Conservation (phyloP, 73 alveolate species). For the Symbiodinium pilosum region DNA sequence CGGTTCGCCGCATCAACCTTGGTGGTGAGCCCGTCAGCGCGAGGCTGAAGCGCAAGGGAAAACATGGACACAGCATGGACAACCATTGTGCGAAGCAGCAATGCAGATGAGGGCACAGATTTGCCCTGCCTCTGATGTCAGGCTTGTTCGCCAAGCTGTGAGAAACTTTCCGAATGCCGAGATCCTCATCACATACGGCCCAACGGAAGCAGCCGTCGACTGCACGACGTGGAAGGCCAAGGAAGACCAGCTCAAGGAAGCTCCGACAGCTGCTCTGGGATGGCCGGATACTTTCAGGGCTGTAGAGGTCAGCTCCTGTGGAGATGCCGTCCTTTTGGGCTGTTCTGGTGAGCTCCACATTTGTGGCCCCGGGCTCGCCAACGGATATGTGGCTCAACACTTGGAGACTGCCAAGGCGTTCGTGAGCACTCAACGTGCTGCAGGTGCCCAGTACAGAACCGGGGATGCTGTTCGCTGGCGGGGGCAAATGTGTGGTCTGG, state of each 20-base stretch:
- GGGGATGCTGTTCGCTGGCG: constrained; percentile 80
- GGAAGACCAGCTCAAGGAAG: no score
- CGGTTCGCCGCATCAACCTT: constrained; percentile 77
- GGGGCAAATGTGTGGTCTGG: constrained; percentile 24
- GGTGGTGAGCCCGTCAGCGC: constrained; percentile 80
- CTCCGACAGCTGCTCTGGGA: not conserved
- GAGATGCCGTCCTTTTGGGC: constrained; percentile 12
- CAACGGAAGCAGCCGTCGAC: constrained; percentile 90
- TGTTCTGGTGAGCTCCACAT: constrained; percentile 21
- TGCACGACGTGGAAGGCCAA: constrained; percentile 31
- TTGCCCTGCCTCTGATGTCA: not conserved
- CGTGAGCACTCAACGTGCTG: constrained; percentile 13
- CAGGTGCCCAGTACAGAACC: constrained; percentile 30
- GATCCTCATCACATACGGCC: constrained; percentile 58
- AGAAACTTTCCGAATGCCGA: not conserved
- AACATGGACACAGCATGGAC: not conserved
- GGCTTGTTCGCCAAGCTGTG: not conserved
- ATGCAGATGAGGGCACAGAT: no score
- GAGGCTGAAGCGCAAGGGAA: not conserved
- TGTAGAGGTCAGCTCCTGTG: not conserved
- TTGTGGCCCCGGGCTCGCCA: constrained; percentile 53
- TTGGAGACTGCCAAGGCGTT: not conserved
- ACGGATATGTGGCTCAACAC: not conserved
- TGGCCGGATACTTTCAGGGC: constrained; percentile 43
- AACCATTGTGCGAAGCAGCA: not conserved